A percentile compares a stretch with the other conserved stretches of the same genome.
These are phyloP conservation scores for Paecilomyces sp. DNA, from an alignment of 2,329 filamentous ascomycete species.

Conservation along the genomic window DNA sequence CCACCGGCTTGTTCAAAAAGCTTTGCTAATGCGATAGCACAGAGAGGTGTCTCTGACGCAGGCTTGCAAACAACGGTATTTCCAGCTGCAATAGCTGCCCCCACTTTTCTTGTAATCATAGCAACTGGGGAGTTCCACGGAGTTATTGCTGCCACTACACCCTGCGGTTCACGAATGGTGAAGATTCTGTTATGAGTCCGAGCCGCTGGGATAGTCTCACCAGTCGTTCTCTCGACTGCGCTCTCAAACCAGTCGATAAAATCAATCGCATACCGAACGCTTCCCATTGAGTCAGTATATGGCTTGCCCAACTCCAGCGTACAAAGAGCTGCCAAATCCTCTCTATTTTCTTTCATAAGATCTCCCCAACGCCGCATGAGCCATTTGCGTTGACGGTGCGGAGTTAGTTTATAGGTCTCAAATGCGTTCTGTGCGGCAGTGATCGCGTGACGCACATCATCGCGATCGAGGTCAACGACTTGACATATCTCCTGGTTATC, in stretches of 20 bases:
- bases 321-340: constrained; percentile 37
- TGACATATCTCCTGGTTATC: constrained; percentile 5
- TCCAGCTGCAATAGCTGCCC: constrained; percentile 18
- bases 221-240: constrained; percentile 43
- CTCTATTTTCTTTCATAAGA: constrained; percentile 17
- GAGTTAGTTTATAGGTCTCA: constrained; percentile 44
- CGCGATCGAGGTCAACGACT: constrained; percentile 3
- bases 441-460: constrained; percentile 3
- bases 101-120: constrained; percentile 16
- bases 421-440: constrained; percentile 40
- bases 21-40: constrained; percentile 54
- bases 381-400: constrained; percentile 10
- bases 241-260: constrained; percentile 43
- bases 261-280: constrained; percentile 7
- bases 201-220: constrained; percentile 41
- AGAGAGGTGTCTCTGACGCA: constrained; percentile 79
- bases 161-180: constrained; percentile 15
- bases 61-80: constrained; percentile 34
- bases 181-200: constrained; percentile 8
- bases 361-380: constrained; percentile 10
- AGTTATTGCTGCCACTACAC: constrained; percentile 17
- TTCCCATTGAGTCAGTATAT: constrained; percentile 8
- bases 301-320: constrained; percentile 10
- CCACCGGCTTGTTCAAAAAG: constrained; percentile 8
- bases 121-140: constrained; percentile 12